Evolutionary conservation across 768 basidiomycete species (phyloP).

Genomic region (Suillus plorans): DNA sequence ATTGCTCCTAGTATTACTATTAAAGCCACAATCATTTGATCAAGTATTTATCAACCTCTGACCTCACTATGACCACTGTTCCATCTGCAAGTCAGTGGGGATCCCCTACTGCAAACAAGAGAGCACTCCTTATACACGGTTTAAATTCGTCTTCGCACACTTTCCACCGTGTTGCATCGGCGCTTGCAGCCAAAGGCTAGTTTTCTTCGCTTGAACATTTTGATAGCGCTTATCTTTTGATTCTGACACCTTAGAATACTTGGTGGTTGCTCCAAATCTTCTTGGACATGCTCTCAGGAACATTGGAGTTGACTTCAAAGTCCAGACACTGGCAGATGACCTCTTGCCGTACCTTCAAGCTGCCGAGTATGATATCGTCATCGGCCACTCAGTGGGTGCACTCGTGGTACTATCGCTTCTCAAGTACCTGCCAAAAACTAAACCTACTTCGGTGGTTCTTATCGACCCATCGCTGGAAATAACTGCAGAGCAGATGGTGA

Average conservation of each 20-base stretch:
- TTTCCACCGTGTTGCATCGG: constrained; percentile 17
- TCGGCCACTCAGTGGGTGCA: constrained; percentile 25
- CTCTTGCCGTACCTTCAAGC: constrained; percentile 1
- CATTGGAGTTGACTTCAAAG: neutral
- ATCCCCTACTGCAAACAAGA: constrained; percentile 16
- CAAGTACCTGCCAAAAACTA: constrained; percentile 12
- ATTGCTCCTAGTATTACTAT: neutral
- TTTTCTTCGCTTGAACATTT: neutral
- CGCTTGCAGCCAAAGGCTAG: constrained; percentile 19
- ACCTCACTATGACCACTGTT: neutral
- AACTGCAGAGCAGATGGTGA: neutral
- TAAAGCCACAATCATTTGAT: neutral
- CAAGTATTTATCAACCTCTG: neutral
- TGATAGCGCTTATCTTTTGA: neutral
- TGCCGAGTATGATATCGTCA: constrained; percentile 8
- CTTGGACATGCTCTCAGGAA: constrained; percentile 21
- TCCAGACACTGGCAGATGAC: neutral
- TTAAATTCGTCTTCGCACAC: constrained; percentile 13
- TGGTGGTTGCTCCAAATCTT: constrained; percentile 23
- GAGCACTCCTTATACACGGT: constrained; percentile 21
- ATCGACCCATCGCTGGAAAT: constrained; percentile 17
- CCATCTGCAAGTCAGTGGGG: constrained; percentile 19
- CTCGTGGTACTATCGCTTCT: constrained; percentile 15
- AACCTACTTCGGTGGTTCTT: constrained; percentile 15
- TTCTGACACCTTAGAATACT: constrained; percentile 17